Evolutionary conservation across 345 rosid genomes (phyloP), one percentile per base, ranked within the genome.

Genomic region (Camelina sativa): DNA sequence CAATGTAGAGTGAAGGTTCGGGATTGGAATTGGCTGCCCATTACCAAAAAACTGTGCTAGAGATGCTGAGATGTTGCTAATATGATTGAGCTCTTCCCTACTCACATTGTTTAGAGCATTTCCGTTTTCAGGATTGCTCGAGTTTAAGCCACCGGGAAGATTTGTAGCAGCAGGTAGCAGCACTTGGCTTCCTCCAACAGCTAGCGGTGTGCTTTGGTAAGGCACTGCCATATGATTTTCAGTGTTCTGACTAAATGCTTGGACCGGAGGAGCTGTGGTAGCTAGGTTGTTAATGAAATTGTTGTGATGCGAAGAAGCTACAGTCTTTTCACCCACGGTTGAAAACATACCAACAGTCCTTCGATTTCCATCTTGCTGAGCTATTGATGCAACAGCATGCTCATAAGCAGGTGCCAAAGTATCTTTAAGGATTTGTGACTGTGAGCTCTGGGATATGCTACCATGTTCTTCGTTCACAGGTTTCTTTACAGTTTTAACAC

Each of bases 31-130:
- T 67, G 88, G 90, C 80, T 87, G 89, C 73, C 92, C 86, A 35
- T 86, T 87, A 53, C 86, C 96, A 63, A 92, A 84, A 40, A 87
- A 69, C 84, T 89, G 92, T 50, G 84, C 94, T 73, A 95, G 78
- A 82, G 97, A 86, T 55, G 89, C 89, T 38, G 93, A 85, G 78
- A 92, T 80, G 78, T 83, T 83, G 68, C 83, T 83, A 72, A 91
- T 83, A 72, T 87, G 85, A 67, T 79, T 78, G 23, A 86, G 82
- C 55, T 84, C 87, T 62, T 84, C 93, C 68, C 81, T 79, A 65
- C 85, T 84, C 65, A 83, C 91, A 66, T 47, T 65, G 79, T 73
- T 82, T 77, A 83, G 84, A 79, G 79, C 56, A 72, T 38, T 77
- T 77, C 28, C 76, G 40, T 70, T 74, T 62, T 80, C 88, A 35